Base-by-base conservation (phyloP, 2,329 filamentous ascomycete species). In the Fusarium sterilihyphosum region DNA sequence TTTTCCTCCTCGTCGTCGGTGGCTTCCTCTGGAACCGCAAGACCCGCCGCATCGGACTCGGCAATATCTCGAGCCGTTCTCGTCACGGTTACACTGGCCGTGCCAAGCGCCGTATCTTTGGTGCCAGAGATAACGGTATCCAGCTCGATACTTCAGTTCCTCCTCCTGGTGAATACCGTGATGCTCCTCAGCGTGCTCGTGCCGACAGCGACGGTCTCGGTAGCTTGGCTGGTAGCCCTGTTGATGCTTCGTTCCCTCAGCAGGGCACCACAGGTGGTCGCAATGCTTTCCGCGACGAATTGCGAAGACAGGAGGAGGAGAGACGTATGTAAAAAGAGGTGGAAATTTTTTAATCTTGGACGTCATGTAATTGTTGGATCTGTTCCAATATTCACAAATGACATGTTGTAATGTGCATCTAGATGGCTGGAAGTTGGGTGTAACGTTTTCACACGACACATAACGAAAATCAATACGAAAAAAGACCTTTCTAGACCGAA, bases 1-100 rank as follows among this genome's bases (percentile, higher is more conserved):
- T 88, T 61, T 54, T 83, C 47, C 68, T 89, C 56, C 82, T 88
- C 71, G 67, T 89, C 75, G 49, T 91, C 82, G 84, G 91, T 81
- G 79, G 90, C 81, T 85, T 87, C 82, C 61, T 92, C 84, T 89
- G 85, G 84, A 88, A 90, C 80, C 83, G 85, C 62, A 84, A 86
- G 76, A 80, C 83, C n/a, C 85, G 88, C 64, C 79, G 79, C 68
- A 88, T 90, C 68, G 81, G 82, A 9, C 77, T 90, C 53, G 88
- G 86, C 61, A 88, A 86, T 76, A 81, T 90, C 80, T 87, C 89
- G 84, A 82, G 85, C 74, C 84, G 86, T 58, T 73, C 74, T 47
- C 80, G 84, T 38, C 77, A 83, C 71, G 85, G 87, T 46, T 88
- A 88, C 79, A 80, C 78, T 17, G 85, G 86, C 66, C 81, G 84